Percentiles rank a stretch among this genome's conserved stretches.
Evolutionary conservation across 2,329 filamentous ascomycete genomes (phyloP).

Genomic region (Aureobasidium sp.): DNA sequence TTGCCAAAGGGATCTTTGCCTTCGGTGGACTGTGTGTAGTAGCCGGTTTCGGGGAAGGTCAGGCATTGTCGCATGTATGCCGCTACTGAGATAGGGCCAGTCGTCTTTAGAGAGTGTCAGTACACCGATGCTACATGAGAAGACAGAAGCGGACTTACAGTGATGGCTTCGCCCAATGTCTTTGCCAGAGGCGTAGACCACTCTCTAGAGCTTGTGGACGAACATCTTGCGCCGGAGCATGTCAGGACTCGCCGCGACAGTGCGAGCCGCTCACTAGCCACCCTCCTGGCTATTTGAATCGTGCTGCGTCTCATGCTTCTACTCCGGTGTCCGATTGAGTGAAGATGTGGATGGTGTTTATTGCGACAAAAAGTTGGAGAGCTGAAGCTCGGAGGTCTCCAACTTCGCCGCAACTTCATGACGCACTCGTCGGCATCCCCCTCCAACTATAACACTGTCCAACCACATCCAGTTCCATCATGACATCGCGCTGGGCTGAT

Average conservation of each 20-base stretch:
- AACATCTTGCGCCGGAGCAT: constrained; percentile 31
- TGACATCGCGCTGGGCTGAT: constrained; percentile 74
- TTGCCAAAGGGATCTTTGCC: constrained; percentile 82
- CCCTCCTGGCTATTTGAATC: background rate
- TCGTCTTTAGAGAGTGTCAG: constrained; percentile 60
- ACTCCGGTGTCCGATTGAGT: background rate
- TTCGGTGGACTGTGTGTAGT: constrained; percentile 71
- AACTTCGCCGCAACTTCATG: constrained; percentile 10
- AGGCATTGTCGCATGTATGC: constrained; percentile 98
- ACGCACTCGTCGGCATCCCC: background rate
- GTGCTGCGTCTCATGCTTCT: constrained; percentile 11
- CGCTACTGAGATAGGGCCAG: constrained; percentile 83
- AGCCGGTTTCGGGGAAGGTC: constrained; percentile 81
- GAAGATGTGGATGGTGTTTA: background rate
- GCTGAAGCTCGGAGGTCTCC: constrained; percentile 3
- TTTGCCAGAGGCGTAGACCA: constrained; percentile 94
- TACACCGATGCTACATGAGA: too few species aligned
- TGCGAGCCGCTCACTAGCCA: background rate
- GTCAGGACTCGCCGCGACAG: background rate
- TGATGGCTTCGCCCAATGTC: constrained; percentile 76
- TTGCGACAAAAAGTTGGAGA: background rate
- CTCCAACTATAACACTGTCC: too few species aligned
- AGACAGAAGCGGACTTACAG: constrained; percentile 41
- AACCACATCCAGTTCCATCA: constrained; percentile 7
- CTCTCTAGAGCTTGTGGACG: constrained; percentile 43